Percentiles rank a stretch among this genome's conserved stretches.
Conservation (phyloP, 2,329 filamentous ascomycete species). For the Colletotrichum cereale region DNA sequence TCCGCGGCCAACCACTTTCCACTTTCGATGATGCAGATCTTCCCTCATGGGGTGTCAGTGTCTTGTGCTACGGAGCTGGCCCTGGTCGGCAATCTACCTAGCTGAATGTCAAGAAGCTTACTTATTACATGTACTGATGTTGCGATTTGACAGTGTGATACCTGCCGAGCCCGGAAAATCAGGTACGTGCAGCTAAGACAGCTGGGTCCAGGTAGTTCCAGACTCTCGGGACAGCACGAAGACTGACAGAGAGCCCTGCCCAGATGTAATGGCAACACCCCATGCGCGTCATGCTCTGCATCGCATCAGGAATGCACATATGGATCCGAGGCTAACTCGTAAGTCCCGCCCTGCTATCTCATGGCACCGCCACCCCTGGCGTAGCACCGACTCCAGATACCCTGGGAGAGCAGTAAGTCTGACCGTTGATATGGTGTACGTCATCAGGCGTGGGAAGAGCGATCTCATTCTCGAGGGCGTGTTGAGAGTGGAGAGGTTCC, state of each 20-base stretch:
- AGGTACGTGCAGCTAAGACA: slow-evolving; percentile 49
- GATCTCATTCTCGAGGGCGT: slow-evolving; percentile 65
- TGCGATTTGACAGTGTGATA: slow-evolving; percentile 55
- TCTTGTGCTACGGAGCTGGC: neutral
- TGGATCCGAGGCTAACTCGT: slow-evolving; percentile 59
- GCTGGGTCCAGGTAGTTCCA: slow-evolving; percentile 21
- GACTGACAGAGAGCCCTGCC: slow-evolving; percentile 26
- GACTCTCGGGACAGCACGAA: slow-evolving; percentile 14
- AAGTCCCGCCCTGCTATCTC: slow-evolving; percentile 41
- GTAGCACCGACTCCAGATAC: neutral
- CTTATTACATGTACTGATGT: slow-evolving; percentile 1
- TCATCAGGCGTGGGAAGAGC: slow-evolving; percentile 59
- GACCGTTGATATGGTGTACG: slow-evolving; percentile 24
- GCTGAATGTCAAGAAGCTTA: neutral
- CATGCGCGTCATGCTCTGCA: slow-evolving; percentile 55
- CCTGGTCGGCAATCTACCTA: neutral
- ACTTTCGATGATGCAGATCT: neutral
- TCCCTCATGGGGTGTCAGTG: neutral
- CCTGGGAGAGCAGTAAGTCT: neutral
- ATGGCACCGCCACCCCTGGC: slow-evolving; percentile 27
- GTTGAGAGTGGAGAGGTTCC: slow-evolving; percentile 59
- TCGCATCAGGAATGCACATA: slow-evolving; percentile 56
- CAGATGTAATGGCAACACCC: slow-evolving; percentile 62
- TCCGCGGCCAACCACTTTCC: neutral
- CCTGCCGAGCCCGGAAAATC: slow-evolving; percentile 61